phyloP scores from a whole-genome alignment of 2,329 filamentous ascomycete genomes.

The Sporothrix curviconia region DNA sequence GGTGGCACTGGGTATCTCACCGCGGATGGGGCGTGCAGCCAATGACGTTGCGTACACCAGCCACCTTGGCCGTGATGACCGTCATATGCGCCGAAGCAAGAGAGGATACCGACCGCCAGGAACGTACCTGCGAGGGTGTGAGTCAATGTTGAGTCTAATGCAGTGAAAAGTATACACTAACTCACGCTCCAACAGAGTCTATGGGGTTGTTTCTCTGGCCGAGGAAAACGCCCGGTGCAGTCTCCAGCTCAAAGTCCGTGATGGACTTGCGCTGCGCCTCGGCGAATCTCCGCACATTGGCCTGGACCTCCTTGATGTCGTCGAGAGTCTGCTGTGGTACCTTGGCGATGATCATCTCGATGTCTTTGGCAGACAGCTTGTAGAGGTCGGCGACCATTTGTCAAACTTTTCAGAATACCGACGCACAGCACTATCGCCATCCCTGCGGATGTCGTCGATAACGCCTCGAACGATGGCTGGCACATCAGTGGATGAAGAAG shows the following conservation, averaged over 20 bases:
- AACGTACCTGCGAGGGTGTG: too few relatives aligned
- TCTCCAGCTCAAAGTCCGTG: slow-evolving; percentile 46
- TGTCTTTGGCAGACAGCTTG: slow-evolving; percentile 39
- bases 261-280: slow-evolving; percentile 39
- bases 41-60: slow-evolving; percentile 44
- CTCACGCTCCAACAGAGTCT: slow-evolving; percentile 36
- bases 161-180: too few relatives aligned
- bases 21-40: slow-evolving; percentile 46
- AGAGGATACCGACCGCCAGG: slow-evolving; percentile 47
- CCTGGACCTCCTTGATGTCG: slow-evolving; percentile 38
- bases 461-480: slow-evolving; percentile 39
- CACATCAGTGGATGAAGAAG: slow-evolving; percentile 21
- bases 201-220: slow-evolving; percentile 47
- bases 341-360: slow-evolving; percentile 37
- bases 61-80: slow-evolving; percentile 47
- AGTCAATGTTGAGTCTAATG: too few relatives aligned
- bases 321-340: slow-evolving; percentile 37
- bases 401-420: slow-evolving; percentile 48
- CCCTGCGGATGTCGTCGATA: slow-evolving; percentile 39
- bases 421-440: slow-evolving; percentile 43
- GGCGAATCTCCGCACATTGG: slow-evolving; percentile 44
- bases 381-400: slow-evolving; percentile 45
- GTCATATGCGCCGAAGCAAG: slow-evolving; percentile 51
- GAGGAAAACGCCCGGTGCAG: slow-evolving; percentile 41
- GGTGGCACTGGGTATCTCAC: slow-evolving; percentile 41